Conservation (phyloP, 768 basidiomycete genomes). For the Tricholoma saponaceum region DNA sequence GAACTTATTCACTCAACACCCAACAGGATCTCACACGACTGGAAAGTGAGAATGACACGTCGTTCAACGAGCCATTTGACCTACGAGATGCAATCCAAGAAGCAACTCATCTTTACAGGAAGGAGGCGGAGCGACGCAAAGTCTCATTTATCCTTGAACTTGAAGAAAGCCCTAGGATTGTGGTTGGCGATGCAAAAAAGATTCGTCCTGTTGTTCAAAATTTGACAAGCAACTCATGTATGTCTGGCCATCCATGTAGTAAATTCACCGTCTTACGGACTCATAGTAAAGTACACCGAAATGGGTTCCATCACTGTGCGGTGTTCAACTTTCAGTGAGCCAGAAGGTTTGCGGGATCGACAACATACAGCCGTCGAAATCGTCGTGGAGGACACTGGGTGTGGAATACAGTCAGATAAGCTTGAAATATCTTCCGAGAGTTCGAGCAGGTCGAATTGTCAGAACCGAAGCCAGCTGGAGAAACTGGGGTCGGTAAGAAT, state of each 20-base stretch:
- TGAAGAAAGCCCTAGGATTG: slow-evolving; percentile 46
- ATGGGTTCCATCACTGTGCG: slow-evolving; percentile 57
- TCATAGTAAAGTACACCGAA: slow-evolving; percentile 68
- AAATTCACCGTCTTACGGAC: background rate
- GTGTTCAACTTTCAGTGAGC: slow-evolving; percentile 49
- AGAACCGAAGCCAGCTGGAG: slow-evolving; percentile 30
- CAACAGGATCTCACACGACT: slow-evolving; percentile 67
- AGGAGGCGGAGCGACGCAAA: slow-evolving; percentile 60
- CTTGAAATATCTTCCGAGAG: slow-evolving; percentile 74
- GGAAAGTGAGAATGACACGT: slow-evolving; percentile 71
- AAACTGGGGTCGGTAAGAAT: slow-evolving; percentile 45
- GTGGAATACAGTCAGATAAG: slow-evolving; percentile 62
- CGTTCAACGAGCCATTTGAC: slow-evolving; percentile 75
- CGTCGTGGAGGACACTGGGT: slow-evolving; percentile 66
- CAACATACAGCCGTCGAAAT: slow-evolving; percentile 62
- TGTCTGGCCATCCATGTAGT: slow-evolving; percentile 14
- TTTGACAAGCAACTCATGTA: slow-evolving; percentile 70
- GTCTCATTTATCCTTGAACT: slow-evolving; percentile 58
- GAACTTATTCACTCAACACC: background rate
- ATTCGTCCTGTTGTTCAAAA: slow-evolving; percentile 77
- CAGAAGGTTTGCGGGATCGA: slow-evolving; percentile 41
- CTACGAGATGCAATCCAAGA: slow-evolving; percentile 56
- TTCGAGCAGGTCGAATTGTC: slow-evolving; percentile 71
- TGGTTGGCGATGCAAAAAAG: slow-evolving; percentile 71
- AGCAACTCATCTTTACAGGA: slow-evolving; percentile 56